These are phyloP conservation scores for Panicum virgatum DNA, from an alignment of 202 grass and related monocot genomes.

Conservation along the genomic window DNA sequence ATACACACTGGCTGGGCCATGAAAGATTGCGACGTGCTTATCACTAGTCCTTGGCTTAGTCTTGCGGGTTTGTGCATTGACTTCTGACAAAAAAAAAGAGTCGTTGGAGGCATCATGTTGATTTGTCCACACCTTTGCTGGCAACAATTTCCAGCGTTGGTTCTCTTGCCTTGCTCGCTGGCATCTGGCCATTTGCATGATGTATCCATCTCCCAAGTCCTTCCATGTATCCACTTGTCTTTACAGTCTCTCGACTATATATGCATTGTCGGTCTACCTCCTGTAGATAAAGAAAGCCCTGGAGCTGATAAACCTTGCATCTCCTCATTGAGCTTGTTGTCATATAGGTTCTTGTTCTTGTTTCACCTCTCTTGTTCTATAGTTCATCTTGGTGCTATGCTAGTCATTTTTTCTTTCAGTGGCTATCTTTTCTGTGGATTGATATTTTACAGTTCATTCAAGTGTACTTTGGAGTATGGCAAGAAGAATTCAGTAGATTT, in stretches of 20 bases:
- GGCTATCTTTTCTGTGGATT: background rate
- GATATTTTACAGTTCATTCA: background rate
- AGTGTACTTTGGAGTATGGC: background rate
- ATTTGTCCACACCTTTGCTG: background rate
- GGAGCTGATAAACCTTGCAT: background rate
- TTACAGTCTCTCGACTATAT: slow-evolving; percentile 12
- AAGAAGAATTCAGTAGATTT: background rate
- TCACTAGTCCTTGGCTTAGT: background rate
- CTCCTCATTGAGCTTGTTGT: background rate
- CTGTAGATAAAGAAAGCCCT: background rate
- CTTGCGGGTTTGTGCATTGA: background rate
- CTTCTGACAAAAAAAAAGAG: slow-evolving; percentile 10
- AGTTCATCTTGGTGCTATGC: background rate
- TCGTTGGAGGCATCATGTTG: background rate
- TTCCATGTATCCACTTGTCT: background rate
- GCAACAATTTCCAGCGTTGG: background rate
- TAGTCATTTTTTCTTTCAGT: background rate
- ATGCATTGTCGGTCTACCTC: slow-evolving; percentile 18
- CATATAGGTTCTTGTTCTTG: background rate
- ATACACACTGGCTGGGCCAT: background rate
- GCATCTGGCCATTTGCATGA: background rate
- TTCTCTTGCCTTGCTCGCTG: background rate
- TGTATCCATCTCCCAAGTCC: background rate
- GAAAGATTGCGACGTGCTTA: slow-evolving; percentile 7
- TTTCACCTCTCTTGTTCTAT: background rate